Percentiles rank a stretch among this genome's conserved stretches.
Conservation (phyloP, 257 asterid genomes). For the Linderniella brevidens region DNA sequence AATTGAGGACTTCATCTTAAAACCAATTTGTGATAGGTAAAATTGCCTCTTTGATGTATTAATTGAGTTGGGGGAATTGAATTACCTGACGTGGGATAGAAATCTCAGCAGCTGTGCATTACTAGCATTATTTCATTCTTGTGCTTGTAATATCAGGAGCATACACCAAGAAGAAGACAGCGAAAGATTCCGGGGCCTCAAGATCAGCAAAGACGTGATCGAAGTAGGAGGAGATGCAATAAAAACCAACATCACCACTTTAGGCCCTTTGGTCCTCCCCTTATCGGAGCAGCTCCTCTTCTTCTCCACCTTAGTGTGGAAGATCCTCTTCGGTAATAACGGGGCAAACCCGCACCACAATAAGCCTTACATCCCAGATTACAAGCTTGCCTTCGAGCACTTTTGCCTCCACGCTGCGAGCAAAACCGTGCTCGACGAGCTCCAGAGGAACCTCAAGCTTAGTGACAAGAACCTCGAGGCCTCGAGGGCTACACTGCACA, state of each 20-base stretch:
- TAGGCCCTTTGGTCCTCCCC: slow-evolving; percentile 56
- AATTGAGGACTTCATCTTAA: no score
- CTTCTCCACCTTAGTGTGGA: slow-evolving; percentile 50
- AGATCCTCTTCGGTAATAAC: slow-evolving; percentile 21
- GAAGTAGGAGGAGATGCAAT: slow-evolving; percentile 84
- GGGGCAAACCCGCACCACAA: slow-evolving; percentile 14
- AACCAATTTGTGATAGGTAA: no score
- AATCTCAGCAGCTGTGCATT: no score
- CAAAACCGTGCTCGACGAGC: slow-evolving; percentile 72
- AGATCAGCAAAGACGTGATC: slow-evolving; percentile 53
- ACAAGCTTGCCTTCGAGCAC: slow-evolving; percentile 92
- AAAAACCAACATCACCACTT: slow-evolving; percentile 64
- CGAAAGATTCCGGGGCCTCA: slow-evolving; percentile 49
- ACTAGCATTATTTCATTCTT: neutral
- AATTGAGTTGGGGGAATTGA: no score
- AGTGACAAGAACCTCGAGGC: slow-evolving; percentile 68
- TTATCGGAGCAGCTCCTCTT: slow-evolving; percentile 74
- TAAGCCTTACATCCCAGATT: slow-evolving; percentile 87
- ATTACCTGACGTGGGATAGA: no score
- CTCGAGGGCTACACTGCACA: slow-evolving; percentile 50
- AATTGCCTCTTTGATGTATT: no score
- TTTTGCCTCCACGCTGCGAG: slow-evolving; percentile 87
- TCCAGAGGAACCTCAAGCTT: slow-evolving; percentile 72
- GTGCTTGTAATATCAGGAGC: slow-evolving; percentile 33
- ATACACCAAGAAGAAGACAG: slow-evolving; percentile 70